Conservation (phyloP, 768 basidiomycete genomes). For the Boletus fagicola region DNA sequence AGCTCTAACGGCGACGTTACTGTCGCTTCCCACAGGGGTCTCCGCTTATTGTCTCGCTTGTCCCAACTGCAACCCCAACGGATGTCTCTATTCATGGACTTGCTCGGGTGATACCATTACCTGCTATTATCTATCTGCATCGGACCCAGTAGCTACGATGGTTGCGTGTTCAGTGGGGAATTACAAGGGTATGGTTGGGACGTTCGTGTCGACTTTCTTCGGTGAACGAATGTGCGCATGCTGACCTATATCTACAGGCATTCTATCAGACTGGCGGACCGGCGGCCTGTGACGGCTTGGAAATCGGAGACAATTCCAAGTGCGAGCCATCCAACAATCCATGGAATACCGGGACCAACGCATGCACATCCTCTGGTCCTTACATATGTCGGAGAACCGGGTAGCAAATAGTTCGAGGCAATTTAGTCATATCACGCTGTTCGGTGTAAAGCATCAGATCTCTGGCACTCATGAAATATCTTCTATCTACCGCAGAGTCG, state of each 20-base stretch:
- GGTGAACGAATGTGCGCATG: neutral
- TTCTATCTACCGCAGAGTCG: too few relatives aligned
- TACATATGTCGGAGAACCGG: neutral
- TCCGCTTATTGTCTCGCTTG: neutral
- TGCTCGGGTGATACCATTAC: conserved; percentile 2
- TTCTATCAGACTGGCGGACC: neutral
- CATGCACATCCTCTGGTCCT: neutral
- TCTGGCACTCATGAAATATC: neutral
- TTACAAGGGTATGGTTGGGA: neutral
- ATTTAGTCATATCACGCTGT: neutral
- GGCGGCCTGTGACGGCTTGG: neutral
- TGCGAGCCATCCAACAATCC: conserved; percentile 4
- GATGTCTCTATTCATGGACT: conserved; percentile 9
- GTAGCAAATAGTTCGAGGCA: neutral
- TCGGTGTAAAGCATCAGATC: neutral
- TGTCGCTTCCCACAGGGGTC: neutral
- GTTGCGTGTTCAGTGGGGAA: neutral
- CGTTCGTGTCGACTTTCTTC: neutral
- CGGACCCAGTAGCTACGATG: neutral
- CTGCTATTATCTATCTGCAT: conserved; percentile 8
- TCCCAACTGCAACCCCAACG: neutral
- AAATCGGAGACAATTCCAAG: neutral
- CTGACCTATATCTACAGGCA: neutral
- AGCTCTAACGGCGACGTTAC: neutral
- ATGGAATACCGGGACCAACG: neutral